Base-by-base conservation (phyloP, 176 grass and related monocot species). In the Themeda triandra region DNA sequence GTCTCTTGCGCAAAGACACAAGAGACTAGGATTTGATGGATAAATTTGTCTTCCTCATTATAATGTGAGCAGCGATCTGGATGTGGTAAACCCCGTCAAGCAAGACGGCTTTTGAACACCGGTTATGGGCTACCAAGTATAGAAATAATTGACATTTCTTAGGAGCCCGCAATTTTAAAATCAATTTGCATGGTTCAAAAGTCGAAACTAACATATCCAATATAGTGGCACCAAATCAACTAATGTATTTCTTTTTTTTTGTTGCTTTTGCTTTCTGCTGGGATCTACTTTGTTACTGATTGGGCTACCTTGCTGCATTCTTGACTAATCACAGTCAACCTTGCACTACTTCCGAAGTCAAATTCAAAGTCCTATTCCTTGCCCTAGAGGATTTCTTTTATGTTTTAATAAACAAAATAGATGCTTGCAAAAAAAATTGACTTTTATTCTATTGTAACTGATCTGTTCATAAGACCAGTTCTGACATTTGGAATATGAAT, bases 181-280 rank as follows among this genome's bases (percentile, higher is more conserved):
- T 25, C n/a, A 60, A 2, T 11, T 59, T 60, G 58, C 58, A 13
- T 60, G 58, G 58, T 60, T 24, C 56, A 59, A 59, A 60, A 60
- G 10, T 60, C 9, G 13, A 27, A 60, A 60, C 1, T 60, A 25
- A 60, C n/a, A 24, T 1, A 60, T 60, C 14, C 45, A 76, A 69
- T 72, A 62, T 86, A 30, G 42, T 73, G 15, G 66, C 67, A 86
- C 84, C 45, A 79, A 79, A 79, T 79, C 2, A 59, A 79, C 53
- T 90, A 41, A 44, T 72, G 65, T 21, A 53, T 30, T 81, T 42
- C 10, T 41, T 29, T 35, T 33, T 33, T 35, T 35, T 70, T n/a
- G n/a, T n/a, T n/a, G n/a, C n/a, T 71, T 25, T 71, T 82, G 12
- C 19, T 71, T 76, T 5, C 69, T 51, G 58, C 40, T 85, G 49